Base-by-base conservation (phyloP, 108 stramenopile genomes). In the Cyclotella cryptica region DNA sequence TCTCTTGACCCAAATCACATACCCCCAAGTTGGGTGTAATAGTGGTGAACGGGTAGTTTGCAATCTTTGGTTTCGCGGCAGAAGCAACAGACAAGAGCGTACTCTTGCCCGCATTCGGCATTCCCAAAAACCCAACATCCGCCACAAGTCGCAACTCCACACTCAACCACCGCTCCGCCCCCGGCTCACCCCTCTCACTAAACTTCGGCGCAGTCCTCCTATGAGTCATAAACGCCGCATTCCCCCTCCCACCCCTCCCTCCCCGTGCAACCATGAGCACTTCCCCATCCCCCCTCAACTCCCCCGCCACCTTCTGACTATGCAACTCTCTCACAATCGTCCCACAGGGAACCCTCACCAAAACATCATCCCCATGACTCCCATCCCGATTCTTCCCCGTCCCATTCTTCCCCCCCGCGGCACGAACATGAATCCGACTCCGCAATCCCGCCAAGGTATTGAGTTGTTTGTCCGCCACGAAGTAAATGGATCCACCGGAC, bases 51-150 rank as follows among this genome's bases (percentile, higher is more conserved):
- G 98, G 96, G 86, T 99, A 99, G 77, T 97, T 92, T 26, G 98
- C 98, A 81, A 98, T 97, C 76, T 99, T 99, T 17, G 98, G 98
- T 71, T 84, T 75, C 17, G 97, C 97, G 27, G 93, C 92, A 26
- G 88, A 90, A 24, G 93, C 88, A 22, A 93, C 89, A 46, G 90
- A 91, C 74, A 99, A 72, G 28, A 99, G 77, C 0, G 98, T 98
- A 40, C 90, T 92, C 88, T 99, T 99, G 64, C 98, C 98, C n/a
- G 98, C 98, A 88, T 98, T 99, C n/a, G 98, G 98, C 81, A 91
- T 89, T 45, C 98, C 98, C 63, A 99, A 77, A 66, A 99, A 91
- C 43, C 98, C 98, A 30, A 98, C 97, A 83, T 99, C 98, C 9
- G 96, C 97, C n/a, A 99, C 96, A 43, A 99, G 75, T 44, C 95